Evolutionary conservation across 257 asterid genomes (phyloP).

Genomic region (Lavandula angustifolia): DNA sequence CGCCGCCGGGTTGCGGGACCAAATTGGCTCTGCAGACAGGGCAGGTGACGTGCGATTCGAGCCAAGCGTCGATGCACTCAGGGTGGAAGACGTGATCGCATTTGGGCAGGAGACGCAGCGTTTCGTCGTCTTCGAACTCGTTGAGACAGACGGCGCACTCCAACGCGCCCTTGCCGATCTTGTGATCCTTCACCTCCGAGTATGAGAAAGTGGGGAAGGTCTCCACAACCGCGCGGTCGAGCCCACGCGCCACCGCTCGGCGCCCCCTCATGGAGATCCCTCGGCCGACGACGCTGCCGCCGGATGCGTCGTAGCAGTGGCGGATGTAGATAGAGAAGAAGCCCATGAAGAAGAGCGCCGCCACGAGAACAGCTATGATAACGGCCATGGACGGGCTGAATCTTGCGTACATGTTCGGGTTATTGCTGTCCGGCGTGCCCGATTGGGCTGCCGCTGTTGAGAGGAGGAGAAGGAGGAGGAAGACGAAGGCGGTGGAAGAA

Average conservation of each 20-base stretch:
- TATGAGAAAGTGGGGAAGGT: slow-evolving; percentile 78
- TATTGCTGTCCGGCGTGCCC: slow-evolving; percentile 3
- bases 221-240: slow-evolving; percentile 58
- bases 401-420: slow-evolving; percentile 35
- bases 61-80: slow-evolving; percentile 93
- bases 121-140: slow-evolving; percentile 80
- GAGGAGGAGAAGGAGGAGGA: slow-evolving; percentile 24
- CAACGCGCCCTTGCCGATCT: slow-evolving; percentile 76
- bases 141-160: slow-evolving; percentile 96
- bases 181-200: slow-evolving; percentile 83
- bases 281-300: slow-evolving; percentile 38
- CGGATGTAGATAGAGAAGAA: slow-evolving; percentile 88
- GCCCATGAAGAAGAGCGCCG: slow-evolving; percentile 79
- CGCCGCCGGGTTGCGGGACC: slow-evolving; percentile 40
- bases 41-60: slow-evolving; percentile 77
- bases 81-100: slow-evolving; percentile 97
- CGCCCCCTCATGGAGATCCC: slow-evolving; percentile 48
- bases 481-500: background rate
- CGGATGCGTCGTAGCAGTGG: slow-evolving; percentile 52
- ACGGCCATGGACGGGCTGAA: slow-evolving; percentile 79
- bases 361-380: slow-evolving; percentile 70
- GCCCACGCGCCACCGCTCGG: slow-evolving; percentile 65
- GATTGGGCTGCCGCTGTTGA: slow-evolving; percentile 48
- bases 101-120: slow-evolving; percentile 73
- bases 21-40: slow-evolving; percentile 89